phyloP scores from a whole-genome alignment of 305 asterid genomes.

The Solanum hybrid region DNA sequence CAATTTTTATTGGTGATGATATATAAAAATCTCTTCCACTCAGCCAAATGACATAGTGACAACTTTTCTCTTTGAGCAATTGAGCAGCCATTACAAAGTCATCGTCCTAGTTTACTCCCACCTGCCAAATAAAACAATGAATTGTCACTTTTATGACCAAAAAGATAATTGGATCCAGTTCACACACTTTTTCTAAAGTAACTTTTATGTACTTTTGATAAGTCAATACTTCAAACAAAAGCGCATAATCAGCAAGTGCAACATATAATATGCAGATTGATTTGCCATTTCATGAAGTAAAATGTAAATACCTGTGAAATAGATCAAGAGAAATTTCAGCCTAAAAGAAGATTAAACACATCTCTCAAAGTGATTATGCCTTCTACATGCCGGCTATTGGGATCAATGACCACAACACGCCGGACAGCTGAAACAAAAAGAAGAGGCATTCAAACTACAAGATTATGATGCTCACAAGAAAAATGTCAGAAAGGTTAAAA shows the following conservation, averaged over 20 bases:
- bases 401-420: slow-evolving; percentile 43
- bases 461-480: neutral
- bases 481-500: neutral
- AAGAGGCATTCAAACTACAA: neutral
- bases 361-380: slow-evolving; percentile 63
- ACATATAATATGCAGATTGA: neutral
- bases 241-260: neutral
- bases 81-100: neutral
- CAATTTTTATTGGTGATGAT: neutral
- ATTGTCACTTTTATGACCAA: neutral
- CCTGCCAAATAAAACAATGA: neutral
- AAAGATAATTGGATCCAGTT: neutral
- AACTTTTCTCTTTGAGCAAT: neutral
- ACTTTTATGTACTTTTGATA: neutral
- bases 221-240: neutral
- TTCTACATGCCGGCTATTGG: slow-evolving; percentile 34
- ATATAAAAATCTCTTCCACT: neutral
- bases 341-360: slow-evolving; percentile 31
- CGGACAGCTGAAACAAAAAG: slow-evolving; percentile 34
- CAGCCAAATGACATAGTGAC: neutral
- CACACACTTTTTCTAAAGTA: neutral
- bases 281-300: neutral
- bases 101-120: neutral
- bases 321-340: slow-evolving; percentile 8
- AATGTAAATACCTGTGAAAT: neutral